A percentile compares a stretch with the other conserved stretches of the same genome.
These are phyloP conservation scores for Chenopodium suecicum DNA, from an alignment of 148 eudicot species.

Conservation along the genomic window DNA sequence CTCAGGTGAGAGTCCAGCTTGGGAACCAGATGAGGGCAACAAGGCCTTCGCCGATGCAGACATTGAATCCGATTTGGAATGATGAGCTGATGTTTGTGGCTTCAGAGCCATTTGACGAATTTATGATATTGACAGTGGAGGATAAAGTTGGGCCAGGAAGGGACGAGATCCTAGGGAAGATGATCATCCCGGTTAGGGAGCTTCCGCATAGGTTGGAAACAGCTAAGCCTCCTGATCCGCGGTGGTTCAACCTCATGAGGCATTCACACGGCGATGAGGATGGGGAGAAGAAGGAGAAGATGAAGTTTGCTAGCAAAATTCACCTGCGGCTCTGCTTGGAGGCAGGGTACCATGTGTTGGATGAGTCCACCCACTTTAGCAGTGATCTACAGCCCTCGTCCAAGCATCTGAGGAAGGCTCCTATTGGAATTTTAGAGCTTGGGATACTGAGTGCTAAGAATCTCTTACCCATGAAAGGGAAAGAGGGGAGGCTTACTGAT, in stretches of 20 bases:
- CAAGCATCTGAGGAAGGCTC: conserved; percentile 59
- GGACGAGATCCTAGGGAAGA: conserved; percentile 66
- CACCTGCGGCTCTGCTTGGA: conserved; percentile 69
- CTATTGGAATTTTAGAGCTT: conserved; percentile 78
- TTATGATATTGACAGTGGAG: conserved; percentile 48
- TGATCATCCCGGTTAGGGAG: conserved; percentile 58
- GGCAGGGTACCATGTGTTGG: conserved; percentile 88
- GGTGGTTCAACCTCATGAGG: conserved; percentile 66
- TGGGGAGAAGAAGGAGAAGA: conserved; percentile 57
- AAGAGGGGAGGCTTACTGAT: conserved; percentile 67
- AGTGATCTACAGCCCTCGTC: conserved; percentile 94
- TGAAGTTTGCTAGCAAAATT: conserved; percentile 73
- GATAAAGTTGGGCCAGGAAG: conserved; percentile 66
- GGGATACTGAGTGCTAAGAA: conserved; percentile 82
- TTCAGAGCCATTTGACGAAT: conserved; percentile 90
- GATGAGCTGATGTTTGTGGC: conserved; percentile 92
- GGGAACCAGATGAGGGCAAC: conserved; percentile 61
- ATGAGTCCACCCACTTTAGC: conserved; percentile 87
- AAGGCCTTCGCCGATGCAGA: conserved; percentile 37
- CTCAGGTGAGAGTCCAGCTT: conserved; percentile 52
- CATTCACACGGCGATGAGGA: conserved; percentile 51
- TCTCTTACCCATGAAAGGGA: conserved; percentile 77
- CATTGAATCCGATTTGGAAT: conserved; percentile 70
- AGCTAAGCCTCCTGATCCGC: conserved; percentile 55
- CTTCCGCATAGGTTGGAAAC: conserved; percentile 65